Evolutionary conservation across 2,329 filamentous ascomycete genomes (phyloP), one percentile per base, ranked within the genome.

Genomic region (Aspergillus sp.): DNA sequence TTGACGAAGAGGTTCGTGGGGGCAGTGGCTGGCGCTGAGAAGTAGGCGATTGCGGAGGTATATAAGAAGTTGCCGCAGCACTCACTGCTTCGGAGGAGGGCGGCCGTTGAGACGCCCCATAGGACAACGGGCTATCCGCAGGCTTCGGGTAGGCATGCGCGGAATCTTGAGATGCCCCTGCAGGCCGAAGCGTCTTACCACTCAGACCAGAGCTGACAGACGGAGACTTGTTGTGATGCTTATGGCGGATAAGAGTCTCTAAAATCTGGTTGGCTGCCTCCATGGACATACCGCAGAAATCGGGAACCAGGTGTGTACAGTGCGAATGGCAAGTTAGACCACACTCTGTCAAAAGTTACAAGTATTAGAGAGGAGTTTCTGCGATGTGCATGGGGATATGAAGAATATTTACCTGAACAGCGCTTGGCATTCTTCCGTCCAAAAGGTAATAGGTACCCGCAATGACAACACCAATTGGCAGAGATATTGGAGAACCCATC

Each of bases 221-320:
- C 4, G 80, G 76, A 53, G 75, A 74, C 69, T 84, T 83, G 80
- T 75, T 89, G 81, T 86, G 84, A 70, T 87, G 85, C 77, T 93
- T 96, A 58, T 89, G 88, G 49, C 86, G 87, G 69, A 91, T 86
- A 66, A 97, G 90, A 49, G 93, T 91, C 62, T 92, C 89, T 54
- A 98, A 76, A 63, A 99, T 97, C 70, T 96, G 87, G 74, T 97
- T 98, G 43, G 95, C 95, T 38, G 91, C 90, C 56, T 95, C 90
- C 95, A 98, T 98, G 26, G 92, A 96, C 92, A 99, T 99, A 66
- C 95, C 95, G 74, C 95, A 99, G 78, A 99, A 99, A 74, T 99
- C 95, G 18, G 95, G 95, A 32, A 99, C 93, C 65, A 99, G 85
- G 75, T 99, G 95, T 18, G 92, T 90, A 75, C 95, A 99, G 57